These are phyloP conservation scores for Aspergillus piperis DNA, from an alignment of 2,329 filamentous ascomycete genomes.

Conservation along the genomic window DNA sequence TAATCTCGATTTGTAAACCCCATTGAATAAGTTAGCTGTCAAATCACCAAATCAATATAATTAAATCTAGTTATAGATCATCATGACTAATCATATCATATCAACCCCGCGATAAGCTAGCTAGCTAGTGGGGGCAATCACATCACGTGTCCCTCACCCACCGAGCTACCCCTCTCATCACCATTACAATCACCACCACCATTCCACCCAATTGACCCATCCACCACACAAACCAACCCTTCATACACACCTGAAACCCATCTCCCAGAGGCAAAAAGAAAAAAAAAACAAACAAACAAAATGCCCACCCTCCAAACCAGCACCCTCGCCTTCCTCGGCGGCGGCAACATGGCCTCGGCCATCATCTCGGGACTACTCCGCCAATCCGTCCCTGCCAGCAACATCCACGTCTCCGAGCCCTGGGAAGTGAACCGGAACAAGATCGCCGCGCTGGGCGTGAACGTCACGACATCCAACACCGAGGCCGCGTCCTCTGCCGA, in stretches of 20 bases:
- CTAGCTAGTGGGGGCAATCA: too few relatives aligned
- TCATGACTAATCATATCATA: too few relatives aligned
- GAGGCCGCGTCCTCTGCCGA: slow-evolving; percentile 31
- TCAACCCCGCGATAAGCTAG: too few relatives aligned
- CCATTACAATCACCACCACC: background rate
- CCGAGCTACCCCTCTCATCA: too few relatives aligned
- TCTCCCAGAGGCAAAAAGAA: too few relatives aligned
- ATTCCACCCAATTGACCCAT: background rate
- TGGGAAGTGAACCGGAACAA: slow-evolving; percentile 40
- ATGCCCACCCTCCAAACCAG: slow-evolving; percentile 33
- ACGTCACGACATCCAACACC: slow-evolving; percentile 34
- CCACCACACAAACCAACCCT: background rate
- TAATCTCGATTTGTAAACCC: too few relatives aligned
- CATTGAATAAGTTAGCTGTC: too few relatives aligned
- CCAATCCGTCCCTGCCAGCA: slow-evolving; percentile 31
- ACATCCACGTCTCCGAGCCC: slow-evolving; percentile 39
- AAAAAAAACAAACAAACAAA: background rate
- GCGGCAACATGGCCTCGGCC: slow-evolving; percentile 41
- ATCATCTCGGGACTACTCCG: slow-evolving; percentile 36
- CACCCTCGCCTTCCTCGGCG: slow-evolving; percentile 39
- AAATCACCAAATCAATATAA: too few relatives aligned
- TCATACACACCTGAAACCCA: background rate
- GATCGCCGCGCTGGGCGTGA: slow-evolving; percentile 32
- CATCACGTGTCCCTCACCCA: too few relatives aligned
- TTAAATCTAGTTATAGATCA: too few relatives aligned